These are phyloP conservation scores for Pleurotus pulmonarius DNA, from an alignment of 768 basidiomycete genomes.

Conservation along the genomic window DNA sequence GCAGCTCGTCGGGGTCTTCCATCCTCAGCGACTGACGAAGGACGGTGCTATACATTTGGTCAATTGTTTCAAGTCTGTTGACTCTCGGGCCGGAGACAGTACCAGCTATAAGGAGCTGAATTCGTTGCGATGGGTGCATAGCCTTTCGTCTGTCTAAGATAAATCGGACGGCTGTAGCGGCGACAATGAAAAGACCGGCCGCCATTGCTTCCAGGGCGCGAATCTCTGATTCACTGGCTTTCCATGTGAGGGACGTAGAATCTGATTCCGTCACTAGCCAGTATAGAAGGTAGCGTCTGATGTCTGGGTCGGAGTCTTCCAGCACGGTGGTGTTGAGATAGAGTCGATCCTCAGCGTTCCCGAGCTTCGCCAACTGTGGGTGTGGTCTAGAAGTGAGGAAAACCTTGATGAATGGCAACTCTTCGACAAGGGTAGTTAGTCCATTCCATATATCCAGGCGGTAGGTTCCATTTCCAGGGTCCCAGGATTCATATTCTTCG, in stretches of 20 bases:
- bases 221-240: neutral
- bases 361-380: conserved; percentile 4
- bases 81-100: no score
- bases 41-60: no score
- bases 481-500: conserved; percentile 2
- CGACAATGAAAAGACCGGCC: conserved; percentile 18
- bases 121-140: no score
- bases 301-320: conserved; percentile 1
- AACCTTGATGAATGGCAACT: conserved; percentile 6
- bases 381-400: conserved; percentile 10
- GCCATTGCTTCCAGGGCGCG: conserved; percentile 8
- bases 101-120: no score
- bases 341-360: neutral
- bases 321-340: conserved; percentile 2
- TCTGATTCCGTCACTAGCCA: neutral
- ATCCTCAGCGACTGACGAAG: no score
- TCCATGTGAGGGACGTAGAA: neutral
- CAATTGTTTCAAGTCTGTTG: no score
- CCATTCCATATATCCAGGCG: neutral
- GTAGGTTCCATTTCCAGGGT: neutral
- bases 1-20: no score
- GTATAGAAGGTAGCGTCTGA: conserved; percentile 4
- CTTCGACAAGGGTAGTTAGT: conserved; percentile 3
- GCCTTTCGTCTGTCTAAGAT: conserved; percentile 1
- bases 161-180: conserved; percentile 15